Percentiles rank a stretch among this genome's conserved stretches.
phyloP scores from a whole-genome alignment of 169 alveolate species.

The Theileria luwenshuni region DNA sequence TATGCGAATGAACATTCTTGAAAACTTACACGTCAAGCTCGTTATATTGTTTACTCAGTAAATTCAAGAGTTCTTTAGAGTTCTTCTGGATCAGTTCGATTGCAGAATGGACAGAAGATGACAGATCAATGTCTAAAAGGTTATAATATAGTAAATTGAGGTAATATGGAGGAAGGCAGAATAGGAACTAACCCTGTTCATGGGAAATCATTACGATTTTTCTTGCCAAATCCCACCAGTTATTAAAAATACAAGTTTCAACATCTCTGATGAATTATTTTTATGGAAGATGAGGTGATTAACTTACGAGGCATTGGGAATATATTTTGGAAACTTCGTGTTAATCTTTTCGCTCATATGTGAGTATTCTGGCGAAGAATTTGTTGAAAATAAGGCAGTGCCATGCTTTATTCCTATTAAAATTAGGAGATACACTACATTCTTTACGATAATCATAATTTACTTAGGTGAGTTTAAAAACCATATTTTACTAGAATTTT shows the following conservation, averaged over 20 bases:
- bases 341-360: slow-evolving; percentile 29
- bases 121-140: slow-evolving; percentile 49
- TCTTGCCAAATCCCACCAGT: slow-evolving; percentile 69
- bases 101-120: slow-evolving; percentile 43
- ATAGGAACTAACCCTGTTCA: slow-evolving; percentile 44
- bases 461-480: neutral
- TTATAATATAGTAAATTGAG: neutral
- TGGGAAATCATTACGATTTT: slow-evolving; percentile 52
- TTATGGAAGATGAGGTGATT: neutral
- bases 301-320: slow-evolving; percentile 47
- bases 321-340: slow-evolving; percentile 39
- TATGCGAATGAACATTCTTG: neutral
- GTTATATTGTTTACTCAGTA: slow-evolving; percentile 54
- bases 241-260: slow-evolving; percentile 54
- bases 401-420: neutral
- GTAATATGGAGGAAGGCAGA: too few species aligned
- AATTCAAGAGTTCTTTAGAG: slow-evolving; percentile 55
- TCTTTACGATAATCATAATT: slow-evolving; percentile 1
- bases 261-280: slow-evolving; percentile 27
- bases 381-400: neutral
- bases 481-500: neutral
- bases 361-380: slow-evolving; percentile 34
- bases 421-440: slow-evolving; percentile 8
- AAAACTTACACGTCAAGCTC: slow-evolving; percentile 40
- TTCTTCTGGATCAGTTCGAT: slow-evolving; percentile 43